Percentiles rank a stretch among this genome's conserved stretches.
Evolutionary conservation across 129 eudicot genomes (phyloP).

Genomic region (Glebionis coronaria): DNA sequence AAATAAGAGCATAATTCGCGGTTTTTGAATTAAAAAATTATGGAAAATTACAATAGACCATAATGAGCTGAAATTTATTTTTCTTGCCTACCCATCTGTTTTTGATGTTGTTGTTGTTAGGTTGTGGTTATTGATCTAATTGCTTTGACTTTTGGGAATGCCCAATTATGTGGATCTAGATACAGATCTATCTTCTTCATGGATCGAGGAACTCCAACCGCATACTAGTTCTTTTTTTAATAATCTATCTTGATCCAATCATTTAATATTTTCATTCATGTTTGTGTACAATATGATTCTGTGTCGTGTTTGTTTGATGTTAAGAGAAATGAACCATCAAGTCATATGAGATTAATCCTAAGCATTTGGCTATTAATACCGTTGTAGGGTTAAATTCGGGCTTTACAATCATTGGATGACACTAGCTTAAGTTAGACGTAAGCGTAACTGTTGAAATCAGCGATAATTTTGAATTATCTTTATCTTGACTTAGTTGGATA

Average conservation of each 20-base stretch:
- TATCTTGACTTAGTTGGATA: slow-evolving; percentile 5
- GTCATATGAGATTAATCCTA: no score
- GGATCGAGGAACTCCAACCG: slow-evolving; percentile 28
- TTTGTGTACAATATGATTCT: no score
- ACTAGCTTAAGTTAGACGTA: neutral
- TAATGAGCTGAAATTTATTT: slow-evolving; percentile 14
- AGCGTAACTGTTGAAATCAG: neutral
- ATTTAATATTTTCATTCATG: no score
- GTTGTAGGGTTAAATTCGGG: neutral
- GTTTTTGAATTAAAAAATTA: slow-evolving; percentile 3
- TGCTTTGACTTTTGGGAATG: slow-evolving; percentile 39
- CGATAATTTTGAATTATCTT: slow-evolving; percentile 3
- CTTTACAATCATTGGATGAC: neutral
- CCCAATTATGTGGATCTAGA: slow-evolving; percentile 37
- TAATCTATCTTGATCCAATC: neutral
- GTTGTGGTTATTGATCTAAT: slow-evolving; percentile 36
- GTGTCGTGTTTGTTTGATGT: no score
- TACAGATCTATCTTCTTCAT: slow-evolving; percentile 26
- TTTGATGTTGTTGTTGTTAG: slow-evolving; percentile 14
- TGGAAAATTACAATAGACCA: slow-evolving; percentile 19
- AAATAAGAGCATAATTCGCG: slow-evolving; percentile 18
- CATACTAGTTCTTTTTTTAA: neutral
- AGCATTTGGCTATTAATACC: no score
- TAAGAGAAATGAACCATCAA: no score
- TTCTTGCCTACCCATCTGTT: slow-evolving; percentile 14